phyloP scores from a whole-genome alignment of 345 rosid species.

The Pugionium dolabratum region DNA sequence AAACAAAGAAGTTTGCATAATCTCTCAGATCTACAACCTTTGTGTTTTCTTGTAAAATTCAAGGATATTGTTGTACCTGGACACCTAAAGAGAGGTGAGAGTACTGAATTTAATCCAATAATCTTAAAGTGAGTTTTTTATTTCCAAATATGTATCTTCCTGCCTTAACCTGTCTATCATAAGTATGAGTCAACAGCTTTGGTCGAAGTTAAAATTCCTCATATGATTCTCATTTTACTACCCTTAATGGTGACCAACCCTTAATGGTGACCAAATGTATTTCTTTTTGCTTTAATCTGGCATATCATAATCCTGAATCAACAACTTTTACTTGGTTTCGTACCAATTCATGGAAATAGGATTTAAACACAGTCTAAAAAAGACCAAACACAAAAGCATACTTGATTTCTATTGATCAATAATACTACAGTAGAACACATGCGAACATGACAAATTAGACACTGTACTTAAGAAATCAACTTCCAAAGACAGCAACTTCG shows the following conservation, averaged over 20 bases:
- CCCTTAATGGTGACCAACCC: not conserved
- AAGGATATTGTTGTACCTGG: not conserved
- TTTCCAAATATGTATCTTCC: slow-evolving; percentile 14
- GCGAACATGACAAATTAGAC: slow-evolving; percentile 16
- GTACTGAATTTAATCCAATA: not conserved
- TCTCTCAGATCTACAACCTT: not conserved
- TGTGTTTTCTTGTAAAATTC: not conserved
- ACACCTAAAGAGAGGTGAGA: not conserved
- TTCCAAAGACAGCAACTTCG: slow-evolving; percentile 47
- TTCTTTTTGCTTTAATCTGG: not conserved
- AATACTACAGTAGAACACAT: not conserved
- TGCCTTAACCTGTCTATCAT: not conserved
- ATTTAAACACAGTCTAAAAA: not conserved
- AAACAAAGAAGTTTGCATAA: not conserved
- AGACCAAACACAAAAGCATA: slow-evolving; percentile 8
- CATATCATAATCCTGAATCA: not conserved
- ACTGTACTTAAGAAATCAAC: slow-evolving; percentile 21
- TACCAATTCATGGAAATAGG: not conserved
- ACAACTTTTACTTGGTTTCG: not conserved
- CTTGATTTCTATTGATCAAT: not conserved
- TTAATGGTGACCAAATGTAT: not conserved
- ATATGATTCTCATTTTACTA: not conserved
- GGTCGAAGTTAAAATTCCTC: not conserved
- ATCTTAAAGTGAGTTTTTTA: not conserved
- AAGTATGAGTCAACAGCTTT: not conserved